Conservation (phyloP, 2,329 filamentous ascomycete genomes). For the Aureobasidium namibiae region DNA sequence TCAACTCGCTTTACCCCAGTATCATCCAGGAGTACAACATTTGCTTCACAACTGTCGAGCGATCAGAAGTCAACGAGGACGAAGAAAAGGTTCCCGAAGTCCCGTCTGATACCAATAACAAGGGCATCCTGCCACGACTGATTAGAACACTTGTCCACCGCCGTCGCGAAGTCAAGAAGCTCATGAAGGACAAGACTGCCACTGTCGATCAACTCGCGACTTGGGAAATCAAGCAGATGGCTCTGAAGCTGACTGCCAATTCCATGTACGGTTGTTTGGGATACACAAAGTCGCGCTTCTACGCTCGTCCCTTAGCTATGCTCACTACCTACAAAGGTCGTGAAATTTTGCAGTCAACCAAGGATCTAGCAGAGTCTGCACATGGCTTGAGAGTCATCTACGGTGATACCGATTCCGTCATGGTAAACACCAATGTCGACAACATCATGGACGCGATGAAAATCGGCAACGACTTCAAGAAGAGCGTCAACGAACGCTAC, state of each 20-base stretch:
- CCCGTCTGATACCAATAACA: slow-evolving; percentile 60
- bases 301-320: slow-evolving; percentile 87
- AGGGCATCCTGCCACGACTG: slow-evolving; percentile 80
- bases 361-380: slow-evolving; percentile 86
- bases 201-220: slow-evolving; percentile 80
- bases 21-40: slow-evolving; percentile 99
- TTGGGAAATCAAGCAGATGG: slow-evolving; percentile 97
- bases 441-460: slow-evolving; percentile 84
- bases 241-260: slow-evolving; percentile 94
- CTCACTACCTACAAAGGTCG: slow-evolving; percentile 95
- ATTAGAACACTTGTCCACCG: slow-evolving; percentile 87
- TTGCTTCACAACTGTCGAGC: slow-evolving; percentile 94
- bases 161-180: slow-evolving; percentile 82
- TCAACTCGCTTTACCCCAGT: slow-evolving; percentile 96
- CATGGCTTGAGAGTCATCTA: slow-evolving; percentile 86
- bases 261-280: slow-evolving; percentile 99
- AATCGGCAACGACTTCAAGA: slow-evolving; percentile 91
- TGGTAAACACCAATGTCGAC: slow-evolving; percentile 99
- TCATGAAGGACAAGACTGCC: slow-evolving; percentile 92
- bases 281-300: slow-evolving; percentile 95
- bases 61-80: slow-evolving; percentile 60
- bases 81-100: slow-evolving; percentile 87
- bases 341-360: slow-evolving; percentile 93
- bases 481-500: slow-evolving; percentile 88
- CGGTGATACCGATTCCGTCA: slow-evolving; percentile 97